Evolutionary conservation across 75 land plant species (phyloP).

Genomic region (Selaginella tamariscina): DNA sequence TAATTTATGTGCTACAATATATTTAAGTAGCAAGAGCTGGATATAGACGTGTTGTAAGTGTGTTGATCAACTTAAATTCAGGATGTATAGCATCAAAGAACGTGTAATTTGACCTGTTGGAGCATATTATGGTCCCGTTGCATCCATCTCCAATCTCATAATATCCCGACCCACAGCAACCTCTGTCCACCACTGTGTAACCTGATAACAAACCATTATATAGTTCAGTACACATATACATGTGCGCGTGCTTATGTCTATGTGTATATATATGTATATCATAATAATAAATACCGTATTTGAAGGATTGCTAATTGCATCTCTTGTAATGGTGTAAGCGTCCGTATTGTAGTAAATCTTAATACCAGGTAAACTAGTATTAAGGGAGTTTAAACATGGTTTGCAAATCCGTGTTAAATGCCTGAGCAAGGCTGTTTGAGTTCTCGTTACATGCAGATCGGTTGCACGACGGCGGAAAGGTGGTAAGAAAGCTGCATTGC

Average conservation of each 20-base stretch:
- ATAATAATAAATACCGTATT: not conserved
- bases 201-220: not conserved
- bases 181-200: not conserved
- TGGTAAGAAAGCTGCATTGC: not conserved
- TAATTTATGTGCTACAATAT: too few species aligned
- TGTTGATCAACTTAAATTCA: not conserved
- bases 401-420: not conserved
- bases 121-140: not conserved
- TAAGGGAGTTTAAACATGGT: not conserved
- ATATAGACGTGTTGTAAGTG: not conserved
- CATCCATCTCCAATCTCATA: not conserved
- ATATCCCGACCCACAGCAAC: not conserved
- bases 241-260: too few species aligned
- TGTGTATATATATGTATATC: not conserved
- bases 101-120: not conserved
- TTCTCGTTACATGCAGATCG: not conserved
- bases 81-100: not conserved
- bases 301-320: not conserved
- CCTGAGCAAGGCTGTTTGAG: not conserved
- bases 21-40: not conserved
- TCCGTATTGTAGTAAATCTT: not conserved
- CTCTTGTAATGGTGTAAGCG: not conserved
- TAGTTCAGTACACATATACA: too few species aligned
- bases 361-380: not conserved
- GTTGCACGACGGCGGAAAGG: not conserved